Conservation (phyloP, 495 filamentous ascomycete species). For the Xylaria palmicola region DNA sequence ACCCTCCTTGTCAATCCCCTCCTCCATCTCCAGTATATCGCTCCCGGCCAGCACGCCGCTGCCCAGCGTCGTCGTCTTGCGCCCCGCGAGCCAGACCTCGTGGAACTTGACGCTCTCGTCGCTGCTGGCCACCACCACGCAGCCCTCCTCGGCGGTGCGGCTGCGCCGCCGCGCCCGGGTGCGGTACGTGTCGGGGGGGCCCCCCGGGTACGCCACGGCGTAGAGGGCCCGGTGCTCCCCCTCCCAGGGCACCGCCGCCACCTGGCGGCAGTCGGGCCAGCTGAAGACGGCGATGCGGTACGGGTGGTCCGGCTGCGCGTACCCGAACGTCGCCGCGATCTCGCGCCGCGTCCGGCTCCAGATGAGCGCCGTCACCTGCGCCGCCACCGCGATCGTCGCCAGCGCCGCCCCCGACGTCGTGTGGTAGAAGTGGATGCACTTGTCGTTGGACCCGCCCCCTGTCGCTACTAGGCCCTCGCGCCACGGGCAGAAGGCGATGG, state of each 20-base stretch:
- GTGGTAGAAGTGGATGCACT: constrained; percentile 95
- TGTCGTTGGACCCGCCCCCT: constrained; percentile 90
- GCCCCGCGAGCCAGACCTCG: constrained; percentile 78
- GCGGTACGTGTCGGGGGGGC: constrained; percentile 46
- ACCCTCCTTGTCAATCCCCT: constrained; percentile 80
- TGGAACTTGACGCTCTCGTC: constrained; percentile 96
- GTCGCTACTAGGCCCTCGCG: constrained; percentile 83
- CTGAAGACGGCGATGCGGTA: constrained; percentile 91
- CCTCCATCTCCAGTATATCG: constrained; percentile 79
- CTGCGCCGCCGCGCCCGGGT: constrained; percentile 29
- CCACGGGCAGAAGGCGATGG: constrained; percentile 97
- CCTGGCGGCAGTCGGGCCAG: constrained; percentile 89
- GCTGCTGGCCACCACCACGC: constrained; percentile 90
- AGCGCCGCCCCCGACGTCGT: constrained; percentile 79
- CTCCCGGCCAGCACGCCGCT: constrained; percentile 78
- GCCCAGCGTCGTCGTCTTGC: constrained; percentile 54
- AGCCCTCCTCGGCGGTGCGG: constrained; percentile 76
- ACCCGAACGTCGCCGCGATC: constrained; percentile 92
- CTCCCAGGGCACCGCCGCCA: constrained; percentile 86
- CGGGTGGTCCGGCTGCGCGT: constrained; percentile 89
- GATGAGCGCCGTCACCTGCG: constrained; percentile 89
- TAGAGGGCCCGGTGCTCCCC: constrained; percentile 78
- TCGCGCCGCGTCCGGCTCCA: constrained; percentile 86
- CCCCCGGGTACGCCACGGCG: constrained; percentile 66
- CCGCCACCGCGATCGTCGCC: constrained; percentile 86